Percentiles rank a stretch among this genome's conserved stretches.
Evolutionary conservation across 2,329 filamentous ascomycete genomes (phyloP).

Genomic region (Fusarium sp.): DNA sequence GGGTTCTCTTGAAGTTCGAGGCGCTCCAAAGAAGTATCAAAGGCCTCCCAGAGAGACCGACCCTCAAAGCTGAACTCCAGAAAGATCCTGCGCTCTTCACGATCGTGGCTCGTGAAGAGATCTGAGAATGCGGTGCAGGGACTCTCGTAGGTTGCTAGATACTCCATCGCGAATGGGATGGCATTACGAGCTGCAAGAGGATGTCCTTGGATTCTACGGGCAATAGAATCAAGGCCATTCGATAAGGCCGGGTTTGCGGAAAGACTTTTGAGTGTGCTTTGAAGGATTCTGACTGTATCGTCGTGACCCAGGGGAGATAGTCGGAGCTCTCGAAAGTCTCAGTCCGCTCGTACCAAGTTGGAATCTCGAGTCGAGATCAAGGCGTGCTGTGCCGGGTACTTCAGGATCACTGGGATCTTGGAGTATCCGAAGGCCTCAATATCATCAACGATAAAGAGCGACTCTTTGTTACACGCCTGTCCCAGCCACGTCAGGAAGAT

Average conservation of each 20-base stretch:
- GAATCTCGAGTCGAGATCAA: not conserved
- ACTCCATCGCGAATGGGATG: rapidly evolving
- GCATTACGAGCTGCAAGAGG: not conserved
- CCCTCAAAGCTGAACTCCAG: not conserved
- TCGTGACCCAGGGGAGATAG: rapidly evolving
- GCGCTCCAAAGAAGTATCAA: not conserved
- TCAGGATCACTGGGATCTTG: rapidly evolving
- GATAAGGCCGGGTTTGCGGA: rapidly evolving
- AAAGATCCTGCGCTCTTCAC: not conserved
- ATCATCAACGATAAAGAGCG: not conserved
- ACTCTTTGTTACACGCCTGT: rapidly evolving
- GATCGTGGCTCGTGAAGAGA: not conserved
- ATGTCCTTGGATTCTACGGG: rapidly evolving
- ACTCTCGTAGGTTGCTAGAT: rapidly evolving
- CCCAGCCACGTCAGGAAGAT: not conserved
- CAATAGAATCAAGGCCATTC: not conserved
- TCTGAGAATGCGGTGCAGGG: not conserved
- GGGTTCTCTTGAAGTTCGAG: not conserved
- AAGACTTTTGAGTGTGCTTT: rapidly evolving
- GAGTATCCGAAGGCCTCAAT: not conserved
- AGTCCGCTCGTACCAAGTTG: not conserved
- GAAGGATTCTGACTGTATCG: not conserved
- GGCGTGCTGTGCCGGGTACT: rapidly evolving
- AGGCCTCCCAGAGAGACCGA: not conserved
- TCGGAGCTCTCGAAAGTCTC: not conserved